phyloP scores from a whole-genome alignment of 495 filamentous ascomycete species.

The Tuber brumale region DNA sequence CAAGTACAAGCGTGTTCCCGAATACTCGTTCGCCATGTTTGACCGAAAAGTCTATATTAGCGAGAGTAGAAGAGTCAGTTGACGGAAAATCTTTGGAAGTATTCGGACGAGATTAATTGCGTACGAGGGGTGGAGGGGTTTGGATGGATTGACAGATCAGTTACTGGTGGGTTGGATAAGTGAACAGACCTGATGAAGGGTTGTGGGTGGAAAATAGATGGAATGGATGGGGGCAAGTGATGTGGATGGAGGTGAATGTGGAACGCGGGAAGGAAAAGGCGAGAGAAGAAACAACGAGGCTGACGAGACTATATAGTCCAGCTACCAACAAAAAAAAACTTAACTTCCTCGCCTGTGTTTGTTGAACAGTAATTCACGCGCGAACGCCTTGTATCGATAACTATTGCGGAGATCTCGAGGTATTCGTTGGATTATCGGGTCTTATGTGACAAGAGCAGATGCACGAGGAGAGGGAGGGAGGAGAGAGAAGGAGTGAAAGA shows the following conservation, averaged over 20 bases:
- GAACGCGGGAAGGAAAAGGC: not conserved
- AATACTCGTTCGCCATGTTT: conserved; percentile 56
- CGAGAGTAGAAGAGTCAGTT: conserved; percentile 21
- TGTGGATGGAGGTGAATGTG: conserved; percentile 1
- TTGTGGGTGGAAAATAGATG: conserved; percentile 8
- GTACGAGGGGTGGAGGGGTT: conserved; percentile 8
- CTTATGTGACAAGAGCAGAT: not conserved
- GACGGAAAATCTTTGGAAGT: conserved; percentile 13
- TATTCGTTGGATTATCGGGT: not conserved
- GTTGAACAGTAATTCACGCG: not conserved
- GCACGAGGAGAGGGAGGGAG: not conserved
- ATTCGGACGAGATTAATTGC: conserved; percentile 24
- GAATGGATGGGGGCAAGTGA: not conserved
- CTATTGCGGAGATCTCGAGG: not conserved
- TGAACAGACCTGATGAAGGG: conserved; percentile 9
- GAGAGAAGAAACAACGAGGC: not conserved
- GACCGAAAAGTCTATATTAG: conserved; percentile 8
- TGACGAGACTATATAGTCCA: not conserved
- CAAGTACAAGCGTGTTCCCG: conserved; percentile 87
- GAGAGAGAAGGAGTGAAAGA: not conserved
- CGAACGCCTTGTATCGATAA: not conserved
- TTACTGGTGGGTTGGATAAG: conserved; percentile 19
- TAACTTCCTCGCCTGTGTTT: not conserved
- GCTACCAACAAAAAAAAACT: not conserved
- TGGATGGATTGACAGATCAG: conserved; percentile 4